Conservation (phyloP, 257 asterid species). For the Jacaranda mimosifolia region DNA sequence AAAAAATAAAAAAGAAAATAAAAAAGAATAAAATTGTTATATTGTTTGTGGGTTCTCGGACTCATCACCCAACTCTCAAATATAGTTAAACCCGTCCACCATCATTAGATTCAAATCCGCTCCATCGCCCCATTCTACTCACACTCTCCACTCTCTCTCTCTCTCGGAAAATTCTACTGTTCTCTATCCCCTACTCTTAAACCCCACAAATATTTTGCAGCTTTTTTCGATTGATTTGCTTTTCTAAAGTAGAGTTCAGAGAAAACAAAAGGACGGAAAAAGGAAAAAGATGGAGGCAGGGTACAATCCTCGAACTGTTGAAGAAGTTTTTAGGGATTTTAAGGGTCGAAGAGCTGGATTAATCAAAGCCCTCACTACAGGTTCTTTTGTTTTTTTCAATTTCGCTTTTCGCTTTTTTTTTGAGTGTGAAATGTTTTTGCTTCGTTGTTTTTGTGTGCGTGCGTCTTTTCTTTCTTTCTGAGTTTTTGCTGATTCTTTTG, state of each 20-base stretch:
- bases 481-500: background rate
- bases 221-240: conserved; percentile 1
- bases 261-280: background rate
- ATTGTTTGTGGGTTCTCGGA: conserved; percentile 42
- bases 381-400: conserved; percentile 32
- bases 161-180: background rate
- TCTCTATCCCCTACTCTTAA: conserved; percentile 34
- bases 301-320: conserved; percentile 59
- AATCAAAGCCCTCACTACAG: conserved; percentile 65
- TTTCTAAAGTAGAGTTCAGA: conserved; percentile 12
- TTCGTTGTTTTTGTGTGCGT: background rate
- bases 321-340: conserved; percentile 62
- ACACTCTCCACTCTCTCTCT: background rate
- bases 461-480: background rate
- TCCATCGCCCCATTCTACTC: conserved; percentile 20
- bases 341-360: conserved; percentile 63
- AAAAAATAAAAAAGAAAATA: background rate
- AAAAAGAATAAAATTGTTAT: background rate
- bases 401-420: background rate
- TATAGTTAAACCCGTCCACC: conserved; percentile 47
- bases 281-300: conserved; percentile 44
- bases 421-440: background rate
- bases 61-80: conserved; percentile 42
- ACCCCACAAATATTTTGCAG: conserved; percentile 19
- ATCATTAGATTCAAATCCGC: conserved; percentile 57